Conservation (phyloP, 1,139 yeast species). For the Scheffersomyces cryptocercus region DNA sequence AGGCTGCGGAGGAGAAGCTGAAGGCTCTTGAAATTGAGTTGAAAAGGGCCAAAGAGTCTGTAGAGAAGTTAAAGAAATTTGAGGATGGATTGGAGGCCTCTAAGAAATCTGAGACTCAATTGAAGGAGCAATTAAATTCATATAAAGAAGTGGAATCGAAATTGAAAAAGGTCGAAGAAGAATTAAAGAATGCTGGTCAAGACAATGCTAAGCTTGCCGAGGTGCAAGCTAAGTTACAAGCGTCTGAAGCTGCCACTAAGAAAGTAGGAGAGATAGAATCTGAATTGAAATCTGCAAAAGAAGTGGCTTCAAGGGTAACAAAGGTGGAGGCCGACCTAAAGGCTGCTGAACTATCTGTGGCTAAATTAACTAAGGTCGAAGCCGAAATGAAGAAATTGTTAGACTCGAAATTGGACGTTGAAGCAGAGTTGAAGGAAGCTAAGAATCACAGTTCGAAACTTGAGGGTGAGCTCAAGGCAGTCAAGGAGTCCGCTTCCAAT, state of each 20-base stretch:
- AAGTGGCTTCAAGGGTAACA: too few relatives aligned
- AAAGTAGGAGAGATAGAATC: too few relatives aligned
- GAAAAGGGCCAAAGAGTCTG: not conserved
- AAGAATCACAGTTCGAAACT: not conserved
- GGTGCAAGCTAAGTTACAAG: too few relatives aligned
- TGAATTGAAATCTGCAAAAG: too few relatives aligned
- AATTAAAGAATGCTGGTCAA: not conserved
- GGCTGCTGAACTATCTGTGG: too few relatives aligned
- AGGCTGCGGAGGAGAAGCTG: not conserved
- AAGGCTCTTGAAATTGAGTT: not conserved
- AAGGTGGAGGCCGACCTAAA: not conserved
- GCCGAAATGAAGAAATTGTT: not conserved
- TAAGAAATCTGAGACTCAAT: constrained; percentile 6
- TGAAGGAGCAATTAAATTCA: not conserved
- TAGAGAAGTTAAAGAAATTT: constrained; percentile 8
- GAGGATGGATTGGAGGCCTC: constrained; percentile 8
- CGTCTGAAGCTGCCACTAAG: too few relatives aligned
- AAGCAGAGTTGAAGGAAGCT: not conserved
- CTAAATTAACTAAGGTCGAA: too few relatives aligned
- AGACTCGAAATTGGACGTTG: not conserved
- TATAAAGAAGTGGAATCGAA: not conserved
- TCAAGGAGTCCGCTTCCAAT: not conserved
- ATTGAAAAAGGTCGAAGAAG: constrained; percentile 2
- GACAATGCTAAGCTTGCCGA: not conserved
- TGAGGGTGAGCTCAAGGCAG: not conserved